Evolutionary conservation across 495 filamentous ascomycete genomes (phyloP).

Genomic region (Podospora pseudocomata): DNA sequence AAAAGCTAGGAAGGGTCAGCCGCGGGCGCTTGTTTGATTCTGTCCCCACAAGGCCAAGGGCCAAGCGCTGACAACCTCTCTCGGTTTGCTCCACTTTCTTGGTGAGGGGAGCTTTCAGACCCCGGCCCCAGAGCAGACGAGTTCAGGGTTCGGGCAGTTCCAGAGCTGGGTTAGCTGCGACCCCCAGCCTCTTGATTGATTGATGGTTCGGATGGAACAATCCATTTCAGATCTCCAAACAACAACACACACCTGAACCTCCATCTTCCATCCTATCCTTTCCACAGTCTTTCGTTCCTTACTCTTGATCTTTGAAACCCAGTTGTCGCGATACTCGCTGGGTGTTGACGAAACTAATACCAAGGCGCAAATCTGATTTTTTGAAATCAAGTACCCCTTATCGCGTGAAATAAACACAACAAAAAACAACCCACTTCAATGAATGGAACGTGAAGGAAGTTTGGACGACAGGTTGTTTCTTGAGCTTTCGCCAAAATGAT

Average conservation of each 20-base stretch:
- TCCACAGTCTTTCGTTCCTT: not conserved
- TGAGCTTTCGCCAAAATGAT: slow-evolving; percentile 33
- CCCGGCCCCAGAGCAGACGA: not conserved
- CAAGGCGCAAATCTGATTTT: not conserved
- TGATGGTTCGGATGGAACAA: not conserved
- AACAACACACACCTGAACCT: not conserved
- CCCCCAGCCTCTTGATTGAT: not conserved
- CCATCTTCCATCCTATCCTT: not conserved
- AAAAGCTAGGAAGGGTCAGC: not conserved
- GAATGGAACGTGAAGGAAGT: slow-evolving; percentile 25
- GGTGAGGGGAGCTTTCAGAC: not conserved
- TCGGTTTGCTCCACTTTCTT: not conserved
- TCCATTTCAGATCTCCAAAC: not conserved
- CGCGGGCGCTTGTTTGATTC: not conserved
- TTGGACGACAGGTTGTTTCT: slow-evolving; percentile 10
- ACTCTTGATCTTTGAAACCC: not conserved
- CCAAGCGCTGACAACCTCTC: not conserved
- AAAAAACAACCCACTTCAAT: slow-evolving; percentile 18
- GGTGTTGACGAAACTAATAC: not conserved
- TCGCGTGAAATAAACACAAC: slow-evolving; percentile 15
- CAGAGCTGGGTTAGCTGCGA: not conserved
- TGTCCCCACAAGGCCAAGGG: not conserved
- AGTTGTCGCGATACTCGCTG: not conserved
- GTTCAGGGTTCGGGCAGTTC: not conserved
- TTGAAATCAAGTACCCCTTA: slow-evolving; percentile 1